Percentiles rank a stretch among this genome's conserved stretches.
phyloP scores from a whole-genome alignment of 352 stramenopile genomes.

The Phytophthora kernoviae region DNA sequence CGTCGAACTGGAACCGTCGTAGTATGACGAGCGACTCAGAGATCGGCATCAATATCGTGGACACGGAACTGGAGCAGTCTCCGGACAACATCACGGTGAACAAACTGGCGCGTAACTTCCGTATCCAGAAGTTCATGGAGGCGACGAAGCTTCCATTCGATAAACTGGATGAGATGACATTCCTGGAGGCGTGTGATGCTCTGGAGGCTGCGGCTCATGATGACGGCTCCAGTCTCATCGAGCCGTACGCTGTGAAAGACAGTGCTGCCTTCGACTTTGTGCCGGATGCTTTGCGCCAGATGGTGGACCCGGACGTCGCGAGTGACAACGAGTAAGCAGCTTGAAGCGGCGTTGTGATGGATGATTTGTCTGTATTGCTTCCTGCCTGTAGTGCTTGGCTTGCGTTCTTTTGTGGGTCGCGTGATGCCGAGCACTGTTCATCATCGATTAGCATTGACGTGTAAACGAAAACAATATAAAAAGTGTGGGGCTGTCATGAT shows the following conservation, averaged over 20 bases:
- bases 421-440: constrained; percentile 2
- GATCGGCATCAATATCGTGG: constrained; percentile 61
- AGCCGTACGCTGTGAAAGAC: constrained; percentile 35
- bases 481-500: too few relatives aligned
- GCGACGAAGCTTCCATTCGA: constrained; percentile 43
- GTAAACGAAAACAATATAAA: constrained; percentile 14
- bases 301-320: constrained; percentile 48
- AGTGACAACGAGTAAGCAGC: constrained; percentile 11
- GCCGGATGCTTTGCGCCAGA: constrained; percentile 37
- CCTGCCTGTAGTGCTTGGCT: constrained; percentile 2
- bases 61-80: constrained; percentile 40
- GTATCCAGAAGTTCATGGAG: constrained; percentile 63
- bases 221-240: constrained; percentile 37
- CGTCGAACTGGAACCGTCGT: constrained; percentile 92
- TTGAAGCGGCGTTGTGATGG: constrained; percentile 1
- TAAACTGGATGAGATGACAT: constrained; percentile 38
- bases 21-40: constrained; percentile 78
- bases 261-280: constrained; percentile 40
- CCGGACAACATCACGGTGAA: constrained; percentile 49
- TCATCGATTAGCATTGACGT: constrained; percentile 7
- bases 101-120: constrained; percentile 46
- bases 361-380: constrained; percentile 22
- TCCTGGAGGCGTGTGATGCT: constrained; percentile 36
- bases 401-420: neutral
- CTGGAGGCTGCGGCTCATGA: constrained; percentile 30